Evolutionary conservation across 2,329 filamentous ascomycete genomes (phyloP), one percentile per base, ranked within the genome.

Genomic region (Ilyonectria sp.): DNA sequence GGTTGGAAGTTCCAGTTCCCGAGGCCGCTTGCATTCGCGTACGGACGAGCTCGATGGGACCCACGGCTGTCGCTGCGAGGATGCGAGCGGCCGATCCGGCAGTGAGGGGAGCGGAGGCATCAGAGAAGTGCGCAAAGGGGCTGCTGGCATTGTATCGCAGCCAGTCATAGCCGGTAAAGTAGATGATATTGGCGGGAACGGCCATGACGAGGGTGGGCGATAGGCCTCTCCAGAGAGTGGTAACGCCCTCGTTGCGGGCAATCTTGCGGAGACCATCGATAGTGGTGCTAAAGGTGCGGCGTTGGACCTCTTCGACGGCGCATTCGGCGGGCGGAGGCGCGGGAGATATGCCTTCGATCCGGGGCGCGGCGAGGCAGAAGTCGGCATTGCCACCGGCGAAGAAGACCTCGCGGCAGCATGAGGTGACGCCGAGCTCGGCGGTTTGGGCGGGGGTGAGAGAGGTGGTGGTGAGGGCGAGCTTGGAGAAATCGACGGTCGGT

Each of bases 151-250:
- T 92, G 71, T 88, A 93, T 40, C 96, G 91, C 65, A 99, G 80
- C 92, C 94, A 98, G 78, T 99, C 96, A 81, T 99, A 99, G 44
- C 96, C 96, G 13, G 96, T 97, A 77, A 98, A 98, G 82, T 99
- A 99, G 72, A 99, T 98, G 73, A 99, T 96, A 79, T 99, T 99
- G 29, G 91, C 94, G 0, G 96, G 96, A 6, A 99, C 89, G 0
- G 94, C 91, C 96, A 99, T 99, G 71, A 94, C 88, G 23, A 99
- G 84, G 0, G 96, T 99, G 0, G 96, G 95, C n/a, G 93, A 97
- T 6, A 99, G 84, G 0, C 96, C 96, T 68, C 96, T 89, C 95
- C 96, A 99, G 40, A 99, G 83, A 2, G 95, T 96, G 29, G 89
- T 88, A 13, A 94, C 77, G 1, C 96, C 96, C 83, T 99, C 96